These are phyloP conservation scores for Coprinopsis cinerea DNA, from an alignment of 768 basidiomycete genomes.

Conservation along the genomic window DNA sequence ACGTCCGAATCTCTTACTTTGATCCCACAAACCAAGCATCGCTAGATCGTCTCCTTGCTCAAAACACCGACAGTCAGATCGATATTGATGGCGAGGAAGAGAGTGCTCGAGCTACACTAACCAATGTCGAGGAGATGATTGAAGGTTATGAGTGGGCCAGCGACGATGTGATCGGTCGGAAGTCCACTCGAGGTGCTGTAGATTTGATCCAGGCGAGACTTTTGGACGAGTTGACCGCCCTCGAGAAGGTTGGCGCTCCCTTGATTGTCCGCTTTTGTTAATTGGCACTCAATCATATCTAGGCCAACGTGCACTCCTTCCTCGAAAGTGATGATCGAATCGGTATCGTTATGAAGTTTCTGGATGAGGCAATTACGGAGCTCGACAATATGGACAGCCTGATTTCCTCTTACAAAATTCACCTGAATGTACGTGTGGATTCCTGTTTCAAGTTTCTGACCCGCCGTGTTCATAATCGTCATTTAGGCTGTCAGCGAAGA, in stretches of 20 bases:
- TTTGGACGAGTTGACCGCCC: constrained; percentile 82
- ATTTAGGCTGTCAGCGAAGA: constrained; percentile 88
- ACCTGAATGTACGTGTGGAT: constrained; percentile 69
- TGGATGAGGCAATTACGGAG: constrained; percentile 86
- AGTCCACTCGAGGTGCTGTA: constrained; percentile 64
- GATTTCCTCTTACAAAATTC: constrained; percentile 92
- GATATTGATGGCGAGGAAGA: constrained; percentile 64
- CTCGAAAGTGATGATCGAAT: constrained; percentile 94
- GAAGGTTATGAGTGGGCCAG: constrained; percentile 98
- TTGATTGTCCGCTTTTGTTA: constrained; percentile 3
- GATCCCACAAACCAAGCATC: constrained; percentile 72
- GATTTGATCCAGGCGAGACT: constrained; percentile 90
- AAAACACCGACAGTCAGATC: constrained; percentile 31
- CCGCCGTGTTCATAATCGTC: too few species aligned
- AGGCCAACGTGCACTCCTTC: constrained; percentile 98
- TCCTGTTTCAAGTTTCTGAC: constrained; percentile 2
- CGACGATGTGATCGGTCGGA: constrained; percentile 65
- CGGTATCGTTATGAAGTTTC: constrained; percentile 72
- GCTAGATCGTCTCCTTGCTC: constrained; percentile 63
- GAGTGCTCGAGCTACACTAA: constrained; percentile 72
- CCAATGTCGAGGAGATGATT: constrained; percentile 96
- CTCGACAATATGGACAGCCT: constrained; percentile 86
- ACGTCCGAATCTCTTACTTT: constrained; percentile 75
- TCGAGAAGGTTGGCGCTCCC: constrained; percentile 70
- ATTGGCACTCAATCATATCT: constrained; percentile 8